Base-by-base conservation (phyloP, 2,329 filamentous ascomycete genomes). In the Lasiodiplodia sp. region DNA sequence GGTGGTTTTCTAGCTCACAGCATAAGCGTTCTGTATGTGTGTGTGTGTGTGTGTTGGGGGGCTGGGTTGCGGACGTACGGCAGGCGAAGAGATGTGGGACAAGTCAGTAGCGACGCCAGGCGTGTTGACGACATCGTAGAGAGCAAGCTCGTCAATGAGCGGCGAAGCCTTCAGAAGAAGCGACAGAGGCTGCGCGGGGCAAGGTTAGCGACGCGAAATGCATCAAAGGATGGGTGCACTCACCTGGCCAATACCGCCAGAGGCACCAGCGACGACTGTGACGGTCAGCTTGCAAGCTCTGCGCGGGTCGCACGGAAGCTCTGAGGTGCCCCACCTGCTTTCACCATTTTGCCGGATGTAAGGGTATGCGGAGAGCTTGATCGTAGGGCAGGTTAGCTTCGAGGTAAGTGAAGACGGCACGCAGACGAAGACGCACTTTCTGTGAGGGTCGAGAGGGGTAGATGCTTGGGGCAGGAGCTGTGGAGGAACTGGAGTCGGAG, bases 51-150 rank as follows among this genome's bases (percentile, higher is more conserved):
- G 23, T 23, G 23, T 23, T 23, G 23, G 31, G 10, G 14, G 11
- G 44, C 44, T 37, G 31, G 6, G 23, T 31, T 49, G 62, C 65
- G 67, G 60, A 58, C 92, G 72, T 87, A 91, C 89, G 73, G 96
- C 95, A 75, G 88, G 87, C 71, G 94, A 93, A 70, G 95, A 97
- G 84, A 99, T 98, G 87, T 99, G 96, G 70, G 94, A 97, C 70
- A 99, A 90, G 82, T 99, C 96, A 78, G 95, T 90, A 73, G 94
- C 93, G 79, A 99, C 96, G 83, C 96, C 96, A 76, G 94, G 94
- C 63, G 94, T 96, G 88, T 98, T 97, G 83, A 98, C 95, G 74
- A 99, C 94, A 97, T 99, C 96, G 87, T 97, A 99, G 76, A 99
- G 92, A 71, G 94, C 87, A 77, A 99, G 92, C 86, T 98, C 93